Conservation (phyloP, 768 basidiomycete species). For the Sistotremastrum niveocremeum region DNA sequence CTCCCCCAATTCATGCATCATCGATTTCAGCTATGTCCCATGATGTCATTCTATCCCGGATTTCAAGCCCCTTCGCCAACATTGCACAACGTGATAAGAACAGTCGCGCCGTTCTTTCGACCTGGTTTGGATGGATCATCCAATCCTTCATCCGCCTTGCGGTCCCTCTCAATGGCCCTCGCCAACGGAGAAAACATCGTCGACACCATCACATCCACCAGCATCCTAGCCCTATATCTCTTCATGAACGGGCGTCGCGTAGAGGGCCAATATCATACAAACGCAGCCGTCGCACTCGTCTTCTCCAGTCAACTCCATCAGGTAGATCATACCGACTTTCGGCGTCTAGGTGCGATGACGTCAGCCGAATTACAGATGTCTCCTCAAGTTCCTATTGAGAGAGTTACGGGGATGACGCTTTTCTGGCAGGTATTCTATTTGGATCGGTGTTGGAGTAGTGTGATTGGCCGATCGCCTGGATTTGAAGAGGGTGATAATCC, state of each 20-base stretch:
- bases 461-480: constrained; percentile 50
- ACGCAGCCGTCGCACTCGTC: constrained; percentile 58
- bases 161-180: too few species aligned
- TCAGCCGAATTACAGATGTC: constrained; percentile 27
- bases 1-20: too few species aligned
- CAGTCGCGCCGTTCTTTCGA: too few species aligned
- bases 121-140: too few species aligned
- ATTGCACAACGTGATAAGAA: too few species aligned
- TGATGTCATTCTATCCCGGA: too few species aligned
- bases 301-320: constrained; percentile 60
- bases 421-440: constrained; percentile 80
- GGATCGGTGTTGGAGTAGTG: constrained; percentile 71
- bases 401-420: constrained; percentile 57
- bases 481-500: constrained; percentile 51
- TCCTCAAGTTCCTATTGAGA: constrained; percentile 42
- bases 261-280: constrained; percentile 70
- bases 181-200: constrained; percentile 12
- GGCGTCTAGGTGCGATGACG: too few species aligned
- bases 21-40: too few species aligned
- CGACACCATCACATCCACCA: constrained; percentile 67
- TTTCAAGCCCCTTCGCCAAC: too few species aligned
- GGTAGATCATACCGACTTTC: constrained; percentile 7
- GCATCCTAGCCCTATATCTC: constrained; percentile 63
- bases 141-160: too few species aligned
- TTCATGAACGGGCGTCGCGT: constrained; percentile 59